Evolutionary conservation across 768 basidiomycete species (phyloP).

Genomic region (Pulveroboletus sp.): DNA sequence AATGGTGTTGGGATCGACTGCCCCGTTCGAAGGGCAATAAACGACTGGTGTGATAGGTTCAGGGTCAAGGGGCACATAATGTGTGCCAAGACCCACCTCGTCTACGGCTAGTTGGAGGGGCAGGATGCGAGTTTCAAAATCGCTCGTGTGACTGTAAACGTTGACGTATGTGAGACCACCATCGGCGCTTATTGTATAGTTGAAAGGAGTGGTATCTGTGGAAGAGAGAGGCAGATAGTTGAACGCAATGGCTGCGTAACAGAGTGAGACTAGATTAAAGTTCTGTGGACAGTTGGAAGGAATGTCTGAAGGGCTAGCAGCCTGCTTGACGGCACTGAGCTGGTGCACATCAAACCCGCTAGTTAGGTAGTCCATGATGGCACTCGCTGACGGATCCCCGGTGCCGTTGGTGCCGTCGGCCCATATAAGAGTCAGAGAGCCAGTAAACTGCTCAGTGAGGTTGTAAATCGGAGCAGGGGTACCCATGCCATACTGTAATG

Average conservation of each 20-base stretch:
- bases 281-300: conserved; percentile 63
- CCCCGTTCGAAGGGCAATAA: conserved; percentile 66
- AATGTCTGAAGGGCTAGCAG: conserved; percentile 46
- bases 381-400: conserved; percentile 48
- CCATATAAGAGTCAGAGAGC: conserved; percentile 56
- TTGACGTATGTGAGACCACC: conserved; percentile 60
- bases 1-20: conserved; percentile 49
- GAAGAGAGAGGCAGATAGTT: conserved; percentile 45
- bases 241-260: conserved; percentile 66
- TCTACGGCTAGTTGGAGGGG: conserved; percentile 79
- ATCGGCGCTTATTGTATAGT: conserved; percentile 71
- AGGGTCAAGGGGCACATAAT: not conserved
- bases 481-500: conserved; percentile 57
- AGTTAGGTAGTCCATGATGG: conserved; percentile 60
- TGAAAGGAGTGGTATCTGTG: conserved; percentile 36
- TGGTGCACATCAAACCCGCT: conserved; percentile 46
- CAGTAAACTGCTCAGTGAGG: conserved; percentile 48
- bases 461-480: conserved; percentile 44
- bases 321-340: conserved; percentile 43
- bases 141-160: conserved; percentile 59
- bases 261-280: conserved; percentile 64
- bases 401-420: conserved; percentile 58
- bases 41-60: conserved; percentile 42
- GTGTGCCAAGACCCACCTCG: conserved; percentile 35
- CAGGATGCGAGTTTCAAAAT: conserved; percentile 61